phyloP scores from a whole-genome alignment of 2,329 filamentous ascomycete genomes.

The Aspergillus nomiae region DNA sequence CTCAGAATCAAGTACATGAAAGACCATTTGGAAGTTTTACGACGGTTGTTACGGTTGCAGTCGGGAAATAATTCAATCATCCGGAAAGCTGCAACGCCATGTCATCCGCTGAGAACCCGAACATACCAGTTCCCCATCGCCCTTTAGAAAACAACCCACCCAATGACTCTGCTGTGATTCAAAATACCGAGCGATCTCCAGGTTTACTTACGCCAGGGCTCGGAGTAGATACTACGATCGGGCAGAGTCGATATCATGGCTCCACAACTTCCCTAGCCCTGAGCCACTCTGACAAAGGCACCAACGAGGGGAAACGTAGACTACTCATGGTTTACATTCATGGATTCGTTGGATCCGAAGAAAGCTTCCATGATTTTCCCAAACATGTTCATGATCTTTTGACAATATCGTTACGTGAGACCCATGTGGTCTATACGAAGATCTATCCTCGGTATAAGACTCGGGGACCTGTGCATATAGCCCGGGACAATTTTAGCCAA shows the following conservation, averaged over 20 bases:
- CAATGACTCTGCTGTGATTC: neutral
- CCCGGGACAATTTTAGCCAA: constrained; percentile 77
- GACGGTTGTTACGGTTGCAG: neutral
- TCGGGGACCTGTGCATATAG: constrained; percentile 57
- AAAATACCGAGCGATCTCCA: neutral
- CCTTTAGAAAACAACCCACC: neutral
- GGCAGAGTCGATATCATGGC: constrained; percentile 1
- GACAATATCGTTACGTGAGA: constrained; percentile 65
- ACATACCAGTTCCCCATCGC: neutral
- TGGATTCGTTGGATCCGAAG: constrained; percentile 86
- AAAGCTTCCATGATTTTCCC: constrained; percentile 84
- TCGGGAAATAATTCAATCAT: neutral
- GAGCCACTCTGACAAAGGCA: neutral
- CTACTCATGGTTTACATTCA: constrained; percentile 83
- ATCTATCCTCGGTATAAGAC: constrained; percentile 50
- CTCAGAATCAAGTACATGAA: too few relatives aligned
- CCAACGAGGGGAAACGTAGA: constrained; percentile 40
- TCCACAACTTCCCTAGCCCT: constrained; percentile 4
- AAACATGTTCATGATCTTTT: constrained; percentile 80
- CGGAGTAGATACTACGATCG: neutral
- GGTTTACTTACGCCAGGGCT: neutral
- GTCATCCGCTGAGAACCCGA: neutral
- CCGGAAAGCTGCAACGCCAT: neutral
- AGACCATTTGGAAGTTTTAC: neutral
- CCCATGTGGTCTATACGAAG: constrained; percentile 83